Percentiles rank a stretch among this genome's conserved stretches.
Conservation (phyloP, 176 grass and related monocot genomes). For the Pharus latifolius region DNA sequence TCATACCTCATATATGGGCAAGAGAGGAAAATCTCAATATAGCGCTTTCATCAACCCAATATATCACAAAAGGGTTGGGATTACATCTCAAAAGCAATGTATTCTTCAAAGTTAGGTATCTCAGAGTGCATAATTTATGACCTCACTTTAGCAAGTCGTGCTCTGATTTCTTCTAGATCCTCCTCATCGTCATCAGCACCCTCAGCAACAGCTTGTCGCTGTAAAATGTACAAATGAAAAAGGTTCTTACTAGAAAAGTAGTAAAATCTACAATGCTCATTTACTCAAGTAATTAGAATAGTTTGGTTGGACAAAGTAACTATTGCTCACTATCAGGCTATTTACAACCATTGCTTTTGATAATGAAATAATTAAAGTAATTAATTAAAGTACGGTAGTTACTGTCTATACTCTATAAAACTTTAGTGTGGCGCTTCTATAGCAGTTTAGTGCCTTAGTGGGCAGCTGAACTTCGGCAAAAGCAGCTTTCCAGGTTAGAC, state of each 20-base stretch:
- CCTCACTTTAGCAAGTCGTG: slow-evolving; percentile 72
- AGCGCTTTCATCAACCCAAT: neutral
- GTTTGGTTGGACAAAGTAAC: neutral
- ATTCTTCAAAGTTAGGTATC: neutral
- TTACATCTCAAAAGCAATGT: neutral
- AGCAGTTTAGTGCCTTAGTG: no score
- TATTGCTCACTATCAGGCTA: neutral
- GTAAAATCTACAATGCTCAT: neutral
- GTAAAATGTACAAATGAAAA: neutral
- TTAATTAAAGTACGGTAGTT: neutral
- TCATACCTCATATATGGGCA: neutral
- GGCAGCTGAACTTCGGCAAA: neutral
- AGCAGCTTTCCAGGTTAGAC: neutral
- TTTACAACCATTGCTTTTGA: neutral
- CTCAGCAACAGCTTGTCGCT: slow-evolving; percentile 48
- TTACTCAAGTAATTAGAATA: neutral
- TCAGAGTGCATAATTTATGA: slow-evolving; percentile 21
- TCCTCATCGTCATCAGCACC: slow-evolving; percentile 53
- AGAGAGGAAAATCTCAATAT: neutral
- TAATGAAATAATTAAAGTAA: neutral
- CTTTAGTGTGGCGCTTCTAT: no score
- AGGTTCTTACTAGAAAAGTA: neutral
- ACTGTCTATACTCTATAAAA: no score
- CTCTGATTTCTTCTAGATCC: slow-evolving; percentile 61
- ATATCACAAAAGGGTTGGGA: neutral